Evolutionary conservation across 441 rosid genomes (phyloP).

Genomic region (Macaranga tanarius): DNA sequence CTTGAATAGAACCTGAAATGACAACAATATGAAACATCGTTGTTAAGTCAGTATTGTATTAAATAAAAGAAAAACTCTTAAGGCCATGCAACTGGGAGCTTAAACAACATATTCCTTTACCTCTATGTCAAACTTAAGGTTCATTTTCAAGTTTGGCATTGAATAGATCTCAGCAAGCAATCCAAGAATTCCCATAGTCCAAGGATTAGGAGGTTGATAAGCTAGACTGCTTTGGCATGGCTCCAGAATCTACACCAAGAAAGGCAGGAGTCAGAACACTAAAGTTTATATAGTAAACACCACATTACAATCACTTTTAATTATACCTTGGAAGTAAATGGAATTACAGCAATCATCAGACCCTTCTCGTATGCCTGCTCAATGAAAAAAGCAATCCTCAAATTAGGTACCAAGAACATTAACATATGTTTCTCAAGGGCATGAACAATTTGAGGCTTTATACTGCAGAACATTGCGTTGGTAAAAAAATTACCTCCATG

Average conservation of each 20-base stretch:
- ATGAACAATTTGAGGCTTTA: background rate
- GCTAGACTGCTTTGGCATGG: constrained; percentile 98
- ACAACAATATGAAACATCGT: constrained; percentile 3
- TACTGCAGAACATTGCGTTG: constrained; percentile 6
- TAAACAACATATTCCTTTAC: constrained; percentile 34
- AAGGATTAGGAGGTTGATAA: constrained; percentile 98
- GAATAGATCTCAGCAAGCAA: constrained; percentile 90
- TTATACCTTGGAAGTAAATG: constrained; percentile 95
- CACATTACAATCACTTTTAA: constrained; percentile 10
- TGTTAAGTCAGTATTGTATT: background rate
- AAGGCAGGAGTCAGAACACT: constrained; percentile 7
- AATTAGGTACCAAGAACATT: background rate
- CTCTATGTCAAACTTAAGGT: constrained; percentile 99
- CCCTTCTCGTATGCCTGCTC: constrained; percentile 98
- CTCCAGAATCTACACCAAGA: constrained; percentile 70
- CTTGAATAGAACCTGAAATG: constrained; percentile 79
- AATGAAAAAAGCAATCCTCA: constrained; percentile 14
- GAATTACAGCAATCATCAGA: constrained; percentile 98
- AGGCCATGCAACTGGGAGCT: background rate
- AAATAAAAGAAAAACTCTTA: background rate
- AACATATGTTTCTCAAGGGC: constrained; percentile 10
- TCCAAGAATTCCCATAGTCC: constrained; percentile 99
- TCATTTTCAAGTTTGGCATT: constrained; percentile 99
- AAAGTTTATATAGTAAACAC: constrained; percentile 18
- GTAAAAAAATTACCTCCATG: constrained; percentile 62